These are phyloP conservation scores for Terfezia claveryi DNA, from an alignment of 495 filamentous ascomycete species.

Conservation along the genomic window DNA sequence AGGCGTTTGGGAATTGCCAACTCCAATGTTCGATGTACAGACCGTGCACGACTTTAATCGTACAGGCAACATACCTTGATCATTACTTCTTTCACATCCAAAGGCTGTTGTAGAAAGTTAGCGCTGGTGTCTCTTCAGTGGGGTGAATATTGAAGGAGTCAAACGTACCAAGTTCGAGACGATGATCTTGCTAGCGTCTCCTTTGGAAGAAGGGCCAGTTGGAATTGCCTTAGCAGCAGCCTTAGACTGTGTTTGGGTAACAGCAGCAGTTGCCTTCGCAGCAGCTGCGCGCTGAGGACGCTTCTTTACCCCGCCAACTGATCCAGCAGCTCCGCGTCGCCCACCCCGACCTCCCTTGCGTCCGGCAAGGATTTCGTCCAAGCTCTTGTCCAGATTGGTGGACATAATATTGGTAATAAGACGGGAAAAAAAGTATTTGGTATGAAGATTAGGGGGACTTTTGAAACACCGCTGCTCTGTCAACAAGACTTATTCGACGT, in stretches of 20 bases:
- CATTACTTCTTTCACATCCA: conserved; percentile 80
- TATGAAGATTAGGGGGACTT: too few species aligned
- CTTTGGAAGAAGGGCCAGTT: conserved; percentile 32
- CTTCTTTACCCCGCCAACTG: conserved; percentile 55
- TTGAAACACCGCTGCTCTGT: too few species aligned
- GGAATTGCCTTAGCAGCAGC: conserved; percentile 39
- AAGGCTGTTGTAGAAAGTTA: conserved; percentile 47
- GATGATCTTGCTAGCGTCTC: conserved; percentile 77
- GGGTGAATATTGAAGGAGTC: not conserved
- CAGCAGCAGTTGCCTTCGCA: conserved; percentile 15
- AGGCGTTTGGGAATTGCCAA: not conserved
- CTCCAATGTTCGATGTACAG: conserved; percentile 9
- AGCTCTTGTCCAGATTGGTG: conserved; percentile 80
- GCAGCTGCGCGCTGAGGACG: conserved; percentile 30
- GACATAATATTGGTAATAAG: conserved; percentile 34
- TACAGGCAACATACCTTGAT: conserved; percentile 95
- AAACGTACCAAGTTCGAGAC: conserved; percentile 83
- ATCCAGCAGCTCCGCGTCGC: conserved; percentile 29
- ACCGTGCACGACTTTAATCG: conserved; percentile 16
- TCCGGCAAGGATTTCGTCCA: conserved; percentile 83
- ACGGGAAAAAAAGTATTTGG: too few species aligned
- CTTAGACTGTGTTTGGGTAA: conserved; percentile 37
- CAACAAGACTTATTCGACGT: too few species aligned
- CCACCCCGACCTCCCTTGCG: conserved; percentile 34
- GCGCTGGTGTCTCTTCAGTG: not conserved